These are phyloP conservation scores for Starmerella geochares DNA, from an alignment of 805 yeast species.

Conservation along the genomic window DNA sequence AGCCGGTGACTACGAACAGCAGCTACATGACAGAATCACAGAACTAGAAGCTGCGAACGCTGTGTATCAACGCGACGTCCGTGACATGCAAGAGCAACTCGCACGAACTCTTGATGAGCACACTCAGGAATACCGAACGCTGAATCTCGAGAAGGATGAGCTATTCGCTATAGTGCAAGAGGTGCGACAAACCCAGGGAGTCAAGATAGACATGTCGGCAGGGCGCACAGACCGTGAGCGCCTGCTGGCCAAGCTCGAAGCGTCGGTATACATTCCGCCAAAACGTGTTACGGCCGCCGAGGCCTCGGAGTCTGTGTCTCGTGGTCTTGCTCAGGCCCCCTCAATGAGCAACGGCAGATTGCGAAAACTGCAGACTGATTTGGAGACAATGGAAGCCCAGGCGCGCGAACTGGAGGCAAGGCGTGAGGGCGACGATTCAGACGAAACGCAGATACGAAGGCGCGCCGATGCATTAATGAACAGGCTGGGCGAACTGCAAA, in stretches of 20 bases:
- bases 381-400: conserved; percentile 42
- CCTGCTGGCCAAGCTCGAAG: conserved; percentile 28
- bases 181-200: conserved; percentile 15
- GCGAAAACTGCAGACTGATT: conserved; percentile 26
- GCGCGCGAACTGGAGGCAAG: conserved; percentile 41
- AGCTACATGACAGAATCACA: conserved; percentile 48
- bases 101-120: conserved; percentile 46
- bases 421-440: conserved; percentile 68
- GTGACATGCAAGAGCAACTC: conserved; percentile 49
- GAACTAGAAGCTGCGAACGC: conserved; percentile 53
- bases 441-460: conserved; percentile 33
- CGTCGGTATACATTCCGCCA: conserved; percentile 10
- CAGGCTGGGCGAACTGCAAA: conserved; percentile 60
- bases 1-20: conserved; percentile 59
- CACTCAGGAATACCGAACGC: conserved; percentile 31
- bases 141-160: conserved; percentile 52
- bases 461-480: conserved; percentile 35
- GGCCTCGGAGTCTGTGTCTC: background rate
- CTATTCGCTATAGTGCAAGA: conserved; percentile 49
- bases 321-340: background rate
- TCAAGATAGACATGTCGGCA: conserved; percentile 8
- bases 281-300: conserved; percentile 1
- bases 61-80: conserved; percentile 52
- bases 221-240: conserved; percentile 31
- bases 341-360: background rate